Base-by-base conservation (phyloP, 1,139 yeast species). In the Saccharomyces hybrid region DNA sequence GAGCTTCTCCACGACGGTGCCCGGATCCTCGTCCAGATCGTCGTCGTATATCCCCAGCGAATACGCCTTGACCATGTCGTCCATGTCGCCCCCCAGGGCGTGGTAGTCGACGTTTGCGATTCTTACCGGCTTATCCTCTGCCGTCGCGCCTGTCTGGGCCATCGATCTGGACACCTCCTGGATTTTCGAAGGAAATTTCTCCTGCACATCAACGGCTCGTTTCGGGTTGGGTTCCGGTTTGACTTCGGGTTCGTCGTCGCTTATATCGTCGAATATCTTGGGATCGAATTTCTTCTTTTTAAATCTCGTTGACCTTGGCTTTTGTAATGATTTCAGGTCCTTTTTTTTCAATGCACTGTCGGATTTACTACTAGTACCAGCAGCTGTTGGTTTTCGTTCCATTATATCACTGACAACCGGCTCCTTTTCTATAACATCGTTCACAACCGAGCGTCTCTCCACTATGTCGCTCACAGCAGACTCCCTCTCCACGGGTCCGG, bases 11-110 rank as follows among this genome's bases (percentile, higher is more conserved):
- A 84, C 78, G 1, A 84, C 78, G 3, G 82, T 79, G 0, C 87
- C 88, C 6, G 77, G 77, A 1, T 81, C 75, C 42, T 73, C 78
- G 11, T 81, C 75, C 7, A 64, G 47, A 60, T 83, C 87, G 58
- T 80, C 85, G 60, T 82, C 86, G 63, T 81, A 83, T 61, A 78
- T 67, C 1, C 87, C 88, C 48, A 77, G 62, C n/a, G 75, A 72
- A 60, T 83, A 83, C 0, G 86, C 86, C 56, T 75, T 74, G 0
- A 81, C 86, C 85, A 83, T 80, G 3, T 79, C 74, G 53, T 82
- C 84, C 59, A 78, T 55, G 58, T 80, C 78, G 50, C 72, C 71
- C 34, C 75, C 75, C 50, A 80, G 60, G 5, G 73, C 61, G 11
- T 64, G 70, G 60, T 73, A 79, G 58, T 80, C 83, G 7, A 79